Conservation (phyloP, 2,329 filamentous ascomycete species). For the Pseudohalonectria lignicola region DNA sequence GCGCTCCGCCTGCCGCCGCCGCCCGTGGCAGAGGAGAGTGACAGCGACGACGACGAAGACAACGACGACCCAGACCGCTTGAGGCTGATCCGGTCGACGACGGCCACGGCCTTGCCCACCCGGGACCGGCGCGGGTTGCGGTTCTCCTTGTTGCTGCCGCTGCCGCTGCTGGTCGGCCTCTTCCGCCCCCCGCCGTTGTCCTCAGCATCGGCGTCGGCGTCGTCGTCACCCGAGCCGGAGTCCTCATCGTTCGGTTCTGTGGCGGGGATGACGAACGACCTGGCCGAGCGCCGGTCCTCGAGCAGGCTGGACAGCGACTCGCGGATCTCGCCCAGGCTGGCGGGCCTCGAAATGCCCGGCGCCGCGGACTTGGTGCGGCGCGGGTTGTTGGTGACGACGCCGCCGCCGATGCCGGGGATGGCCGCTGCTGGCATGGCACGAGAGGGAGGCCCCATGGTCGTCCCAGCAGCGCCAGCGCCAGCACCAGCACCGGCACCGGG, state of each 20-base stretch:
- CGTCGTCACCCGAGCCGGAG: slow-evolving; percentile 6
- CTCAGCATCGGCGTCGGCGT: slow-evolving; percentile 40
- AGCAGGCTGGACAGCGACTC: slow-evolving; percentile 76
- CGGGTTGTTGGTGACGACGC: slow-evolving; percentile 28
- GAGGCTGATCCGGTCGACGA: slow-evolving; percentile 66
- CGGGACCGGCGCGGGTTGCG: slow-evolving; percentile 24
- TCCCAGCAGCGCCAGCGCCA: no score
- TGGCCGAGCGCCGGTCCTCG: slow-evolving; percentile 40
- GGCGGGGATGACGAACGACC: slow-evolving; percentile 35
- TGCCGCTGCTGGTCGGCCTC: background rate
- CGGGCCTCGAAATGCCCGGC: slow-evolving; percentile 54
- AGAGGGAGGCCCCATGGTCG: no score
- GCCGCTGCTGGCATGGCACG: no score
- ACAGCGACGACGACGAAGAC: slow-evolving; percentile 15
- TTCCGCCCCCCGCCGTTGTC: slow-evolving; percentile 39
- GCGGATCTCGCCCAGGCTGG: slow-evolving; percentile 69
- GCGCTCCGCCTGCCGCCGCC: slow-evolving; percentile 35
- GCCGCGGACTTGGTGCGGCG: slow-evolving; percentile 57
- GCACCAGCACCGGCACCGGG: no score
- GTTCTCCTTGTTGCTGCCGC: slow-evolving; percentile 37
- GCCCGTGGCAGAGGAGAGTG: slow-evolving; percentile 16
- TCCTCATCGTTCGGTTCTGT: no score
- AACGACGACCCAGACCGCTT: slow-evolving; percentile 40
- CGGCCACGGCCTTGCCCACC: slow-evolving; percentile 46
- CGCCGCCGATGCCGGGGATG: slow-evolving; percentile 39